Conservation (phyloP, 768 basidiomycete genomes). For the Amanita fuliginea region DNA sequence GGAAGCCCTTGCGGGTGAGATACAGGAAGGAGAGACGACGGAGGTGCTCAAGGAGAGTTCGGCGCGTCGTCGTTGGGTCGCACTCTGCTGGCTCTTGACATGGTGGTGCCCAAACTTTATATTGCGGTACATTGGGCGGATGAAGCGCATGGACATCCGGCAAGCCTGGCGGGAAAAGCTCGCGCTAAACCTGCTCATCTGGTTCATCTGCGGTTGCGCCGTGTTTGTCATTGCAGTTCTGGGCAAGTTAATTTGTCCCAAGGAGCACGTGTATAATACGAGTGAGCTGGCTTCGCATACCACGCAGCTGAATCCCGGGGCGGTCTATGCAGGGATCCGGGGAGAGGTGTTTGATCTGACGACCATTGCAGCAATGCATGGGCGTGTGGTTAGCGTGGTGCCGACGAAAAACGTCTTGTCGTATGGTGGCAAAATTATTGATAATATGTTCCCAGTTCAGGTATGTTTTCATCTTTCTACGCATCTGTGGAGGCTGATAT, state of each 20-base stretch:
- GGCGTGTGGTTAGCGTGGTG: constrained; percentile 59
- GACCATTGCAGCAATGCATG: constrained; percentile 52
- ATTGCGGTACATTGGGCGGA: constrained; percentile 66
- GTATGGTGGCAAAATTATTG: constrained; percentile 71
- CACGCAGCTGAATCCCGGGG: constrained; percentile 49
- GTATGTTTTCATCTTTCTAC: constrained; percentile 21
- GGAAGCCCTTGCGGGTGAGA: constrained; percentile 76
- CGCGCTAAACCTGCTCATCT: constrained; percentile 90
- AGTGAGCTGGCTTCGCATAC: constrained; percentile 70
- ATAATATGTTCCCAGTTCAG: constrained; percentile 89
- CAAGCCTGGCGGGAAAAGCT: constrained; percentile 99
- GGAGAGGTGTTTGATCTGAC: constrained; percentile 94
- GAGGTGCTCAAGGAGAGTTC: constrained; percentile 80
- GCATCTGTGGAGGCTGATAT: background rate
- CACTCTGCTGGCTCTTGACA: constrained; percentile 79
- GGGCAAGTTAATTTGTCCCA: constrained; percentile 86
- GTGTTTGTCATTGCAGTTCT: constrained; percentile 90
- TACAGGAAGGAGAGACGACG: constrained; percentile 78
- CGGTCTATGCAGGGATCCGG: constrained; percentile 73
- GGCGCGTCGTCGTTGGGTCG: constrained; percentile 79
- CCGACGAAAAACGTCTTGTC: constrained; percentile 56
- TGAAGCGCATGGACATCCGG: constrained; percentile 89
- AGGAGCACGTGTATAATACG: constrained; percentile 80
- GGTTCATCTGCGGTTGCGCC: constrained; percentile 83
- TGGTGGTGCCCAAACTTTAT: constrained; percentile 80